A percentile compares a stretch with the other conserved stretches of the same genome.
Conservation (phyloP, 768 basidiomycete species). For the Gelatoporia subvermispora region DNA sequence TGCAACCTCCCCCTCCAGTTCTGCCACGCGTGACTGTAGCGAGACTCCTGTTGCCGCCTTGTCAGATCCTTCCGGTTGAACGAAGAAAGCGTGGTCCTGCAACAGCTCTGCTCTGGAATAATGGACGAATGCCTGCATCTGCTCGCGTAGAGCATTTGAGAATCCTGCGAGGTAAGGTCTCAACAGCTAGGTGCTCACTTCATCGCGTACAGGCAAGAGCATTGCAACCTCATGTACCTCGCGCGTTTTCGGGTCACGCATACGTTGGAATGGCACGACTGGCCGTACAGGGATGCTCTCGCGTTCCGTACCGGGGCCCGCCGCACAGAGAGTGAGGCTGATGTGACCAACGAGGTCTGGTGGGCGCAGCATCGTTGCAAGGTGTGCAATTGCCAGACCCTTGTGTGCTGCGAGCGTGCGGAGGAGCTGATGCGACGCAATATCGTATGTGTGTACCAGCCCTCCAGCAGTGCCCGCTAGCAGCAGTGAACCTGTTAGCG, state of each 20-base stretch:
- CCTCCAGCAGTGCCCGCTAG: conserved; percentile 78
- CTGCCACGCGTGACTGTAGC: conserved; percentile 52
- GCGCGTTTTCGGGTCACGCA: conserved; percentile 60
- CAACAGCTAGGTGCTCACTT: conserved; percentile 28
- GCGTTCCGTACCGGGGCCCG: conserved; percentile 30
- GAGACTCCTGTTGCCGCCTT: conserved; percentile 26
- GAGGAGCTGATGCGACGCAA: conserved; percentile 85
- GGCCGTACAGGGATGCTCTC: conserved; percentile 64
- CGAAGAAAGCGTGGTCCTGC: conserved; percentile 63
- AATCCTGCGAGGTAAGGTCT: neutral
- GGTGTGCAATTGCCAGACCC: conserved; percentile 61
- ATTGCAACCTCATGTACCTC: conserved; percentile 69
- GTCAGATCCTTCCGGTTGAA: conserved; percentile 35
- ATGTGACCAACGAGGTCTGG: conserved; percentile 82
- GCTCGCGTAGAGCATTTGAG: conserved; percentile 14
- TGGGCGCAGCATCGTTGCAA: conserved; percentile 80
- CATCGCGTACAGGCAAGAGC: conserved; percentile 45
- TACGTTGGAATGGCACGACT: conserved; percentile 67
- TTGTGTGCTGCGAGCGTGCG: conserved; percentile 75
- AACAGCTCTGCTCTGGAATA: conserved; percentile 55
- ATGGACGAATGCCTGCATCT: conserved; percentile 18
- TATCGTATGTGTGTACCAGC: conserved; percentile 74
- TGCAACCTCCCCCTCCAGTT: conserved; percentile 71
- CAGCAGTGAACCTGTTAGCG: conserved; percentile 71
- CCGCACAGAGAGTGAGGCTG: conserved; percentile 43